Evolutionary conservation across 148 eudicot species (phyloP).

Genomic region (Camellia japonica): DNA sequence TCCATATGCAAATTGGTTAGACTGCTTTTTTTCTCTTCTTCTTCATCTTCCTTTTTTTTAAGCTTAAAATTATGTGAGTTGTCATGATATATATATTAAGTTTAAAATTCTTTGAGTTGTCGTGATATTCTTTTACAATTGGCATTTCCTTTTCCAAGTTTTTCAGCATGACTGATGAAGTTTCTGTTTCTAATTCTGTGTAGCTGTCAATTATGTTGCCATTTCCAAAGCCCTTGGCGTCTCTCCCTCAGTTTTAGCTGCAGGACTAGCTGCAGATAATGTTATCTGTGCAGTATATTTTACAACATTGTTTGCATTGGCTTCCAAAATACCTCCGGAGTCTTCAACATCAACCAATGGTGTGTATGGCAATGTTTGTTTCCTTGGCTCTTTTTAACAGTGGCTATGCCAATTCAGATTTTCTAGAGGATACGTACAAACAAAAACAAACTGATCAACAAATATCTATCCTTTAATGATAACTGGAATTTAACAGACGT

Average conservation of each 20-base stretch:
- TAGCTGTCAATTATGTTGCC: slow-evolving; percentile 96
- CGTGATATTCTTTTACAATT: background rate
- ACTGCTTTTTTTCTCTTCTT: background rate
- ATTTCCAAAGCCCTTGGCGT: slow-evolving; percentile 70
- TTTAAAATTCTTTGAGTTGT: background rate
- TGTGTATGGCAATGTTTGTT: too few species aligned
- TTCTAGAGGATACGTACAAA: too few species aligned
- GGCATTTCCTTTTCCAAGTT: background rate
- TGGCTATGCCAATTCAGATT: too few species aligned
- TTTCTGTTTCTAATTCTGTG: slow-evolving; percentile 24
- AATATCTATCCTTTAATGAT: background rate
- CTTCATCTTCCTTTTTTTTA: background rate
- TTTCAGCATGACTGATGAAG: slow-evolving; percentile 16
- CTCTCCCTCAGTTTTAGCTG: slow-evolving; percentile 85
- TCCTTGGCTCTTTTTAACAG: too few species aligned
- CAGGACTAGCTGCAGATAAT: slow-evolving; percentile 99
- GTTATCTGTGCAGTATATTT: slow-evolving; percentile 95
- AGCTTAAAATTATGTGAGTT: background rate
- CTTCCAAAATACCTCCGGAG: slow-evolving; percentile 84
- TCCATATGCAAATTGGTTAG: too few species aligned
- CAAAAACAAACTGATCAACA: too few species aligned
- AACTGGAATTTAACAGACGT: slow-evolving; percentile 31
- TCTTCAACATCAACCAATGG: slow-evolving; percentile 46
- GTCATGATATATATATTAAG: background rate
- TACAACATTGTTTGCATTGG: slow-evolving; percentile 74